phyloP scores from a whole-genome alignment of 768 basidiomycete genomes.

The Serpula lacrymans region DNA sequence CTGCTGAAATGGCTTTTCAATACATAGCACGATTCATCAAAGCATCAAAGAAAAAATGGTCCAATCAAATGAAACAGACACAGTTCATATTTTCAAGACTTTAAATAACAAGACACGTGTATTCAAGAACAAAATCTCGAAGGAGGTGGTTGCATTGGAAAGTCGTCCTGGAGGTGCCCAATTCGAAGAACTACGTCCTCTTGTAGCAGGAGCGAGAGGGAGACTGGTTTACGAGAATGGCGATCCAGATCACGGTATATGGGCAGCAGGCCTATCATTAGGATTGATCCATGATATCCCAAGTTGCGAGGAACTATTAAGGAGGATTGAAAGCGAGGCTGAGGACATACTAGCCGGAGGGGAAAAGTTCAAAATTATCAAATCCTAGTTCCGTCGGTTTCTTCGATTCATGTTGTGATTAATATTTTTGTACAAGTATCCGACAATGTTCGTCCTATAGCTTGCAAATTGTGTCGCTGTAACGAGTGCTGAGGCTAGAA shows the following conservation, averaged over 20 bases:
- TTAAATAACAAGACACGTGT: slow-evolving; percentile 82
- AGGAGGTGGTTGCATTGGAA: slow-evolving; percentile 88
- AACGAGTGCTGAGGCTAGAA: too few relatives aligned
- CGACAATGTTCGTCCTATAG: too few relatives aligned
- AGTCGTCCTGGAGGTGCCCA: slow-evolving; percentile 78
- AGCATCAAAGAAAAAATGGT: slow-evolving; percentile 92
- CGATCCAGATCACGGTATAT: slow-evolving; percentile 85
- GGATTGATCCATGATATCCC: slow-evolving; percentile 84
- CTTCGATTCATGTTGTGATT: too few relatives aligned
- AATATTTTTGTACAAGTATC: too few relatives aligned
- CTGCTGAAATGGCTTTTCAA: too few relatives aligned
- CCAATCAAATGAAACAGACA: slow-evolving; percentile 76
- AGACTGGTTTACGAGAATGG: slow-evolving; percentile 77
- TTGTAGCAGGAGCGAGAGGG: slow-evolving; percentile 71
- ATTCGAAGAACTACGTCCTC: slow-evolving; percentile 79
- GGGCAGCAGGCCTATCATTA: slow-evolving; percentile 64
- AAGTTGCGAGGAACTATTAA: slow-evolving; percentile 70
- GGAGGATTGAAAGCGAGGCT: slow-evolving; percentile 69
- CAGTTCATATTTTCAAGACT: slow-evolving; percentile 87
- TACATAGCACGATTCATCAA: slow-evolving; percentile 74
- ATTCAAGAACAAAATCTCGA: slow-evolving; percentile 78
- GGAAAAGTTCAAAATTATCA: too few relatives aligned
- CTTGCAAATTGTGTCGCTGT: too few relatives aligned
- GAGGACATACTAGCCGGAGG: slow-evolving; percentile 60
- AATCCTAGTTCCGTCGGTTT: too few relatives aligned